Evolutionary conservation across 805 yeast species (phyloP).

Genomic region (Priceomyces carsonii): DNA sequence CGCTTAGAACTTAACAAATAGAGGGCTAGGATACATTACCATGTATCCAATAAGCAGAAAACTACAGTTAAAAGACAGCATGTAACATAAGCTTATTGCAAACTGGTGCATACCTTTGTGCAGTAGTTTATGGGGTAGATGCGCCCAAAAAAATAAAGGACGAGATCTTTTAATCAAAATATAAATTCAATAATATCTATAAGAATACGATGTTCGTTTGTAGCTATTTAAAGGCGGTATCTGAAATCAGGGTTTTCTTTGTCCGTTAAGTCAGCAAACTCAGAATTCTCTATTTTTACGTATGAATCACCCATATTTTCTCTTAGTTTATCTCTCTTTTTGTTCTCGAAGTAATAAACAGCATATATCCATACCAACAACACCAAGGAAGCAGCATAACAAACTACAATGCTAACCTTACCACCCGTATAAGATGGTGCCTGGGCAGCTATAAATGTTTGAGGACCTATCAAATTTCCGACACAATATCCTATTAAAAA

Average conservation of each 20-base stretch:
- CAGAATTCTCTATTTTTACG: slow-evolving; percentile 30
- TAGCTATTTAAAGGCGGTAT: slow-evolving; percentile 33
- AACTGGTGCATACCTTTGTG: too few relatives aligned
- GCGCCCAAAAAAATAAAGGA: too few relatives aligned
- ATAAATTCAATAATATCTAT: too few relatives aligned
- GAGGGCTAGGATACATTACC: too few relatives aligned
- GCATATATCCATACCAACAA: slow-evolving; percentile 24
- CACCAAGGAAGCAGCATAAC: slow-evolving; percentile 25
- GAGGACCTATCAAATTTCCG: slow-evolving; percentile 60
- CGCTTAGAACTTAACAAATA: too few relatives aligned
- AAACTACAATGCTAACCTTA: slow-evolving; percentile 40
- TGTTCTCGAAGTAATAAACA: slow-evolving; percentile 36
- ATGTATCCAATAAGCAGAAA: too few relatives aligned
- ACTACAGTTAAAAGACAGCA: too few relatives aligned
- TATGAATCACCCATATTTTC: slow-evolving; percentile 10
- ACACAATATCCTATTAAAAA: slow-evolving; percentile 50
- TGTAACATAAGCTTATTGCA: too few relatives aligned
- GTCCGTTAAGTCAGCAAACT: slow-evolving; percentile 50
- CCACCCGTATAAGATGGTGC: slow-evolving; percentile 48
- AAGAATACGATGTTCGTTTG: too few relatives aligned
- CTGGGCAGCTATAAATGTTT: slow-evolving; percentile 43
- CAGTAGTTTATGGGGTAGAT: too few relatives aligned
- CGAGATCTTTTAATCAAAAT: too few relatives aligned
- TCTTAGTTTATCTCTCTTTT: slow-evolving; percentile 27
- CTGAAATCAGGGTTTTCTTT: slow-evolving; percentile 38